These are phyloP conservation scores for Colletotrichum theobromicola DNA, from an alignment of 2,329 filamentous ascomycete species.

Conservation along the genomic window DNA sequence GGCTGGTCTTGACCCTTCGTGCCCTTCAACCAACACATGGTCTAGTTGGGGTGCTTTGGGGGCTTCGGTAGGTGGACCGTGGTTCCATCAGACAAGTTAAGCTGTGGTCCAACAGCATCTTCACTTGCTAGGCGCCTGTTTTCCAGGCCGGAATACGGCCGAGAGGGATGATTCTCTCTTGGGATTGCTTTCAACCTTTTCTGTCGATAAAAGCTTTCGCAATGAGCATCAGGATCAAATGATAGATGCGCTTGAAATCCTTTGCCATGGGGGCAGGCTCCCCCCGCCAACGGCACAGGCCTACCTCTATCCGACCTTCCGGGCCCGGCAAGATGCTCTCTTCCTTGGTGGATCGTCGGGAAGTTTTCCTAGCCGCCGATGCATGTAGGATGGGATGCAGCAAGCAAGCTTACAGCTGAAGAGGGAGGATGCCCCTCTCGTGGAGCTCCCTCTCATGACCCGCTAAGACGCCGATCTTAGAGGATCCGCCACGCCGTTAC, in stretches of 20 bases:
- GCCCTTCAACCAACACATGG: background rate
- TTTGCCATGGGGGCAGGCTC: background rate
- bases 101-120: background rate
- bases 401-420: background rate
- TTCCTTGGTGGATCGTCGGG: background rate
- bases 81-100: background rate
- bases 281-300: background rate
- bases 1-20: background rate
- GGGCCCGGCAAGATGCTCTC: background rate
- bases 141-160: background rate
- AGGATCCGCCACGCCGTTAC: background rate
- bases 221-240: background rate
- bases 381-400: background rate
- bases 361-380: background rate
- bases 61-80: slow-evolving; percentile 12
- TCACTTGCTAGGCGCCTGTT: background rate
- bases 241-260: background rate
- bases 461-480: background rate
- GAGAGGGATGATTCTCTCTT: background rate
- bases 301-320: background rate
- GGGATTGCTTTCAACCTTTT: background rate
- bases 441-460: background rate
- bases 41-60: background rate
- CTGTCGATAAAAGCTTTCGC: background rate
- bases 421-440: background rate